A percentile compares a stretch with the other conserved stretches of the same genome.
These are phyloP conservation scores for Chloropicon primus DNA, from an alignment of 139 green algal species.

Conservation along the genomic window DNA sequence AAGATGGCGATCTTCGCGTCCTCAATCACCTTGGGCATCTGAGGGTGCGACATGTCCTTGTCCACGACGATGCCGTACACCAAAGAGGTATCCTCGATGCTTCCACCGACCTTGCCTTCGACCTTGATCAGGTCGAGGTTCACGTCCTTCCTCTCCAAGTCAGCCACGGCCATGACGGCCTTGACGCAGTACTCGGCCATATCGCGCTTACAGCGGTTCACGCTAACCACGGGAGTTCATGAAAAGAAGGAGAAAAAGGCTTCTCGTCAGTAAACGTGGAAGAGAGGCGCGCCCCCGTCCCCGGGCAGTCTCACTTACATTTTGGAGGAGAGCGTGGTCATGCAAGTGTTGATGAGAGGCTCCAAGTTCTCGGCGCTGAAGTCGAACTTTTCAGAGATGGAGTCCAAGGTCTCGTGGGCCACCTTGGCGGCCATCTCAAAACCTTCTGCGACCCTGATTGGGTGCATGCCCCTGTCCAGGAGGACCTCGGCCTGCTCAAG, in stretches of 20 bases:
- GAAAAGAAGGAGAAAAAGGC: neutral
- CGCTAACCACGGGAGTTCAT: constrained; percentile 34
- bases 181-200: constrained; percentile 97
- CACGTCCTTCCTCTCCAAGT: constrained; percentile 85
- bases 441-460: constrained; percentile 88
- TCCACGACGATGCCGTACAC: constrained; percentile 93
- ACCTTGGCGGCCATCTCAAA: constrained; percentile 97
- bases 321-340: constrained; percentile 98
- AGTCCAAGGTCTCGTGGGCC: constrained; percentile 35
- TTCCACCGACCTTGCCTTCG: constrained; percentile 91
- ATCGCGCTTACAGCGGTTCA: constrained; percentile 81
- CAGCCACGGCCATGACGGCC: constrained; percentile 89
- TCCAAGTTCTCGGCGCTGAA: constrained; percentile 73
- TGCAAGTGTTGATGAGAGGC: constrained; percentile 91
- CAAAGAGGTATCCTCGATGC: constrained; percentile 87
- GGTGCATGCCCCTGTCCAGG: constrained; percentile 96
- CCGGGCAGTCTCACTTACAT: constrained; percentile 51
- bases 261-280: neutral
- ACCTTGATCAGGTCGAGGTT: constrained; percentile 99
- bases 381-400: constrained; percentile 65
- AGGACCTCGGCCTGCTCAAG: constrained; percentile 80
- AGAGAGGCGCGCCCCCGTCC: neutral
- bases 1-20: constrained; percentile 78
- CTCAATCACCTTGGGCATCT: constrained; percentile 19
- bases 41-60: constrained; percentile 98